Evolutionary conservation across 192 early-diverging fungal genomes (phyloP).

Genomic region (Podila verticillata): DNA sequence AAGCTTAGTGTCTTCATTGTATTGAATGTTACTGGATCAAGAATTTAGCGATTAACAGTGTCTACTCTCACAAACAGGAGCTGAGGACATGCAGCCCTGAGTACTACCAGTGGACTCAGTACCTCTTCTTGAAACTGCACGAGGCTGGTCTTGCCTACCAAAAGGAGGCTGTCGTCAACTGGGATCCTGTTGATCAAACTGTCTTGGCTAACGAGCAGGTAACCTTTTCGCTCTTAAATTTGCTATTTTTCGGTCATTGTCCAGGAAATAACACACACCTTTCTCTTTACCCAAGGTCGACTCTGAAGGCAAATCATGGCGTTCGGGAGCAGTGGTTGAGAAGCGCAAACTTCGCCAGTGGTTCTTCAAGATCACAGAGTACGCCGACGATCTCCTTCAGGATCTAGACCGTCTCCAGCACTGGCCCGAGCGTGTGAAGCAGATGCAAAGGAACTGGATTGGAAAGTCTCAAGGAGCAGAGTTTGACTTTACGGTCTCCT

Average conservation of each 20-base stretch:
- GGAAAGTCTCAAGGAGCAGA: slow-evolving; percentile 85
- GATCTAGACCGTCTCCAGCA: slow-evolving; percentile 78
- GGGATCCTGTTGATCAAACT: slow-evolving; percentile 96
- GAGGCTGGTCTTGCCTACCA: slow-evolving; percentile 85
- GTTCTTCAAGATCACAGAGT: slow-evolving; percentile 91
- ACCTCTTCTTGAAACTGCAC: slow-evolving; percentile 83
- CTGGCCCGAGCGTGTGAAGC: slow-evolving; percentile 92
- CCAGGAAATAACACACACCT: not conserved
- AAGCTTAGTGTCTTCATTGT: not conserved
- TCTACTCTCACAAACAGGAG: slow-evolving; percentile 61
- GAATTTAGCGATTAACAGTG: not conserved
- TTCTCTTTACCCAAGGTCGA: slow-evolving; percentile 69
- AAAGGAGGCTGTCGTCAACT: slow-evolving; percentile 92
- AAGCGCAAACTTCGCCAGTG: slow-evolving; percentile 87
- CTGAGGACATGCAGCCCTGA: slow-evolving; percentile 85
- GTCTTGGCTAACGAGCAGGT: slow-evolving; percentile 97
- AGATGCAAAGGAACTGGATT: slow-evolving; percentile 94
- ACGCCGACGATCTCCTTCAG: slow-evolving; percentile 81
- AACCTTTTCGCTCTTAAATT: not conserved
- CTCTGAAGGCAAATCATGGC: slow-evolving; percentile 84
- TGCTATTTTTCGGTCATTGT: not conserved
- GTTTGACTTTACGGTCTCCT: slow-evolving; percentile 63
- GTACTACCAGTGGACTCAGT: slow-evolving; percentile 97
- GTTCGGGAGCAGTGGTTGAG: slow-evolving; percentile 94
- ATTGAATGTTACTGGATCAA: too few relatives aligned